phyloP scores from a whole-genome alignment of 495 filamentous ascomycete genomes.

The Lepidopterella palustris region DNA sequence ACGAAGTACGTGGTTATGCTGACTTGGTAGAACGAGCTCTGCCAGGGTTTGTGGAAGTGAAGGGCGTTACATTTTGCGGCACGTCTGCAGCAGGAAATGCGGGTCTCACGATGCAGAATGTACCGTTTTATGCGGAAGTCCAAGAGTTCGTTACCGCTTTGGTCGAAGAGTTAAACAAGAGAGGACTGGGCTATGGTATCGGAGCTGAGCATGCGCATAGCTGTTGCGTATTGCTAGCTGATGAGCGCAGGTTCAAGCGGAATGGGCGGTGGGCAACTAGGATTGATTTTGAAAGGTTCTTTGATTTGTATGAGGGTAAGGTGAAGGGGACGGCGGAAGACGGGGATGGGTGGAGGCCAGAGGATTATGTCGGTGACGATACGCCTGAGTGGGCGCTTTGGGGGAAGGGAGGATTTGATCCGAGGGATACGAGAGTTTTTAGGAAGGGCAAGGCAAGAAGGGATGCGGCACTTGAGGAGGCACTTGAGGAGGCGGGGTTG shows the following conservation, averaged over 20 bases:
- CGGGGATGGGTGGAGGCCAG: constrained; percentile 64
- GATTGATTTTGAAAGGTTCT: constrained; percentile 88
- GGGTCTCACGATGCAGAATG: constrained; percentile 89
- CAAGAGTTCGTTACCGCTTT: constrained; percentile 69
- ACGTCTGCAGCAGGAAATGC: constrained; percentile 73
- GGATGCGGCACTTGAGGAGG: neutral
- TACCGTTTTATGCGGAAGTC: constrained; percentile 90
- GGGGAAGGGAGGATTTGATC: constrained; percentile 91
- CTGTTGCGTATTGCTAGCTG: constrained; percentile 80
- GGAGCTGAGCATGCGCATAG: constrained; percentile 92
- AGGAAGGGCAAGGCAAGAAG: constrained; percentile 55
- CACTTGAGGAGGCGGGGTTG: neutral
- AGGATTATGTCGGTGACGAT: constrained; percentile 77
- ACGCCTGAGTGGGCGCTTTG: constrained; percentile 94
- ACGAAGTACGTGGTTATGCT: constrained; percentile 85
- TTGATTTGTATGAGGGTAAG: constrained; percentile 67
- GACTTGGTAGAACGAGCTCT: constrained; percentile 76
- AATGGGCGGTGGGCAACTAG: constrained; percentile 81
- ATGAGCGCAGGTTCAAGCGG: constrained; percentile 61
- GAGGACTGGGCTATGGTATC: constrained; percentile 78
- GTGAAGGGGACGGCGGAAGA: constrained; percentile 68
- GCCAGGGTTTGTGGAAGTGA: constrained; percentile 88
- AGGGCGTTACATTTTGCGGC: constrained; percentile 95
- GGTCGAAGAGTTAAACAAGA: constrained; percentile 53
- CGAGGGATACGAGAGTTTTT: constrained; percentile 76